Evolutionary conservation across 225 moss, liverwort and hornwort species (phyloP).

Genomic region (Sphagnum tenellum): DNA sequence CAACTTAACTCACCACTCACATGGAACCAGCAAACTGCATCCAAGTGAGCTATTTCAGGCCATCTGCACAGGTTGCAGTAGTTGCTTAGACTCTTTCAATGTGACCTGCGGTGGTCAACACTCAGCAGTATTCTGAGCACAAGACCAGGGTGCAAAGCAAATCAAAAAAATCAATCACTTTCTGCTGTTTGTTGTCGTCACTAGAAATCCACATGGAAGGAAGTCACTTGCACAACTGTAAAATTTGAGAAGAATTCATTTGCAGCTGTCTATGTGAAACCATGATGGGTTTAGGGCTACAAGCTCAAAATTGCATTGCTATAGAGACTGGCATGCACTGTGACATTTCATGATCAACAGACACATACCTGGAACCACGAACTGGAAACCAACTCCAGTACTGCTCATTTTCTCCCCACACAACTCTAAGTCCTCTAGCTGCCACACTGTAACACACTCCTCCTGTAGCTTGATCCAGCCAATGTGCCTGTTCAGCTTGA

Average conservation of each 20-base stretch:
- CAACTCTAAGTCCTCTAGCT: slow-evolving; percentile 28
- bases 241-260: too few relatives aligned
- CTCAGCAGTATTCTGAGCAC: not conserved
- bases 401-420: slow-evolving; percentile 12
- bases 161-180: not conserved
- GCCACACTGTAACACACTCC: slow-evolving; percentile 39
- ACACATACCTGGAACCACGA: slow-evolving; percentile 26
- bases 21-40: slow-evolving; percentile 30
- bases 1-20: slow-evolving; percentile 18
- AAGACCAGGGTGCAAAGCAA: not conserved
- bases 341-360: not conserved
- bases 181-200: not conserved
- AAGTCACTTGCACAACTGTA: too few relatives aligned
- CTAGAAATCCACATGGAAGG: too few relatives aligned
- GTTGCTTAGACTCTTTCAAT: not conserved
- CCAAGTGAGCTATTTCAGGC: slow-evolving; percentile 31
- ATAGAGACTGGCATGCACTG: not conserved
- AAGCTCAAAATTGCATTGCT: not conserved
- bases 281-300: not conserved
- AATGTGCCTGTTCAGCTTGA: slow-evolving; percentile 25
- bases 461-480: slow-evolving; percentile 38
- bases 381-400: slow-evolving; percentile 25
- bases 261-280: not conserved
- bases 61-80: slow-evolving; percentile 21
- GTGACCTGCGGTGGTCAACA: not conserved